phyloP scores from a whole-genome alignment of 2,329 filamentous ascomycete genomes.

The Colletotrichum theobromicola region DNA sequence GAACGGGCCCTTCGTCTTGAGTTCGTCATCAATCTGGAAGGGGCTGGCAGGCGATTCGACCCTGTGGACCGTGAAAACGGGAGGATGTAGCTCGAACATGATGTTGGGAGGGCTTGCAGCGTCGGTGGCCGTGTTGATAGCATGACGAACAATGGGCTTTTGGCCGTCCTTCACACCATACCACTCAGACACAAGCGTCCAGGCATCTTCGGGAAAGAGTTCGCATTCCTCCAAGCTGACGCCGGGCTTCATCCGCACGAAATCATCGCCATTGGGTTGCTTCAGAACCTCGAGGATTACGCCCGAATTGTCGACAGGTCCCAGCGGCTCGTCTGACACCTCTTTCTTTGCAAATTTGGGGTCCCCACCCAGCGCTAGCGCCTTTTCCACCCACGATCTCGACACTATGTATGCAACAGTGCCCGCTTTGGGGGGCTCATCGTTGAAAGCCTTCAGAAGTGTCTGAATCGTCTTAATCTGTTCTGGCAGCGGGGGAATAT shows the following conservation, averaged over 20 bases:
- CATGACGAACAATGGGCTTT: constrained; percentile 74
- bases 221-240: constrained; percentile 75
- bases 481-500: constrained; percentile 45
- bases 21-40: constrained; percentile 58
- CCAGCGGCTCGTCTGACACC: constrained; percentile 65
- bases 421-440: constrained; percentile 67
- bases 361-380: constrained; percentile 70
- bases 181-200: constrained; percentile 81
- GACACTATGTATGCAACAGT: constrained; percentile 81
- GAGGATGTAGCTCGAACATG: constrained; percentile 83
- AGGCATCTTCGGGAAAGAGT: constrained; percentile 79
- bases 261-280: constrained; percentile 57
- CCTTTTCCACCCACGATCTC: constrained; percentile 76
- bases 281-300: constrained; percentile 69
- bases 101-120: constrained; percentile 66
- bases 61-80: constrained; percentile 84
- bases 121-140: constrained; percentile 75
- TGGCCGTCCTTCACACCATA: constrained; percentile 78
- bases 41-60: constrained; percentile 68
- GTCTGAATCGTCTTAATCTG: constrained; percentile 78
- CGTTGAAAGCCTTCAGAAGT: constrained; percentile 59
- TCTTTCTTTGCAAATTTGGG: constrained; percentile 62
- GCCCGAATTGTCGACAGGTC: constrained; percentile 86
- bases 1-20: constrained; percentile 68
- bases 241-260: constrained; percentile 76